Conservation (phyloP, 78 protist species). For the Dictyostelium intermedium region DNA sequence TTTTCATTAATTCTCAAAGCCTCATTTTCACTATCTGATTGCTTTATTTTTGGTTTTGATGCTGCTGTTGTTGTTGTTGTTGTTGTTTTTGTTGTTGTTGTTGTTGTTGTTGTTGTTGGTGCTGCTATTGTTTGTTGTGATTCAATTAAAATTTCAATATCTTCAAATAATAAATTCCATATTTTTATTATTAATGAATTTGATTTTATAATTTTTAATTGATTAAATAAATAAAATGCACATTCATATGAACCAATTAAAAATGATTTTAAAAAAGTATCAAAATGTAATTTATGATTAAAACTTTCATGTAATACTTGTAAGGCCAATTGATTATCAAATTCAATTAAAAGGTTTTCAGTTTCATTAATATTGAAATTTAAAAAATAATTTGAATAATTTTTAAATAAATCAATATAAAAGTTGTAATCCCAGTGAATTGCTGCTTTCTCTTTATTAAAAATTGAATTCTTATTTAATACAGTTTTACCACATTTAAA, state of each 20-base stretch:
- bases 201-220: background rate
- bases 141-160: background rate
- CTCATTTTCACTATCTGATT: background rate
- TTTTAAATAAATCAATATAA: background rate
- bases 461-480: background rate
- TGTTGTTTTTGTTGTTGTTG: background rate
- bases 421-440: background rate
- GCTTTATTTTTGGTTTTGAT: too few relatives aligned
- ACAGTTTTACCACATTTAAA: background rate
- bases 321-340: background rate
- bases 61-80: background rate
- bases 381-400: background rate
- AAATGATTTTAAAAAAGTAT: background rate
- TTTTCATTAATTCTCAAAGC: background rate
- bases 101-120: too few relatives aligned
- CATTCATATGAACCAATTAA: background rate
- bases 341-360: background rate
- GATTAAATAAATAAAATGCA: background rate
- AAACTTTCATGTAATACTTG: background rate
- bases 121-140: background rate
- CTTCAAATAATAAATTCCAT: background rate
- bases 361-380: background rate
- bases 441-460: background rate
- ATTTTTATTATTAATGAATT: background rate
- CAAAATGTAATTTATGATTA: background rate